Evolutionary conservation across 345 rosid genomes (phyloP), one percentile per base, ranked within the genome.

Genomic region (Populus simonii): DNA sequence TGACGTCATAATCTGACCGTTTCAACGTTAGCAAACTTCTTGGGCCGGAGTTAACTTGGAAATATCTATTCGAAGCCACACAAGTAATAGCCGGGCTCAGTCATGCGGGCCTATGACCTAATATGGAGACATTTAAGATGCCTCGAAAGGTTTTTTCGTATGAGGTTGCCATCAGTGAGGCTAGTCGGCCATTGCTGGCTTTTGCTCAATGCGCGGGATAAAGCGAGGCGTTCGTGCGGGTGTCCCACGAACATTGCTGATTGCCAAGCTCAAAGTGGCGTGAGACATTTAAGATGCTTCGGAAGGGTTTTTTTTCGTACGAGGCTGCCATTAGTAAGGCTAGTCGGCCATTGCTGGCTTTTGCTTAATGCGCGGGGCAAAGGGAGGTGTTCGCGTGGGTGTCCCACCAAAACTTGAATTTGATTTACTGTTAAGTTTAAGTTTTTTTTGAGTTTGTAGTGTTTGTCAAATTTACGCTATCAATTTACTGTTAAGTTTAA

Each of bases 1-100:
- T 59, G 75, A 77, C 80, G 66, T 29, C 73, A 27, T 18, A 43
- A 51, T 25, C 22, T 73, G 53, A 72, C 81, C 61, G 77, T 53
- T 67, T 20, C 12, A 53, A 66, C 76, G 71, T 49, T 4, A 35
- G 27, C 71, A 65, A 66, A 66, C 1, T n/a, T 5, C 35, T 6
- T 27, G 33, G 31, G 33, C 45, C 45, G 12, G 0, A 10, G 45
- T 41, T 41, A 41, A 33, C 5, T 33, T 5, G 36, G 6, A 33
- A 33, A 33, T 33, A 33, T 33, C 36, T 33, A 33, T 5, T 4
- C 36, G 6, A 33, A 31, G 3, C 33, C 33, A 31, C 3, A 31
- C 33, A 31, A 31, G 6, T 33, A 33, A 33, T 33, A 5, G 68
- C 76, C n/a, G 67, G 55, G 55, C 57, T 63, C 4, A 4, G 23